Evolutionary conservation across 2,329 filamentous ascomycete genomes (phyloP).

Genomic region (Plectosphaerella sp.): DNA sequence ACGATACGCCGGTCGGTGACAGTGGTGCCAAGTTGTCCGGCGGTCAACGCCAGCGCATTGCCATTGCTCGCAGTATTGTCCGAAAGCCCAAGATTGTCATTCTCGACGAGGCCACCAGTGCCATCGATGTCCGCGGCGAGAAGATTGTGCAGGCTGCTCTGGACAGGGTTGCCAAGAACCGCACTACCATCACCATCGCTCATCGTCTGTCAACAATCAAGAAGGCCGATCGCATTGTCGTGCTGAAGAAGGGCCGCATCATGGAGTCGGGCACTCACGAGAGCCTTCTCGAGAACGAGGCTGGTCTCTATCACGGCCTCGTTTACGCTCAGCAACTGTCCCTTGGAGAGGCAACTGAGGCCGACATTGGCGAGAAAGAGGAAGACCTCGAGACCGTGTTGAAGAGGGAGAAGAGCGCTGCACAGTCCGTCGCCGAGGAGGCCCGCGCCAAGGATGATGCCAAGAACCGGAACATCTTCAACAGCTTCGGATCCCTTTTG

Average conservation of each 20-base stretch:
- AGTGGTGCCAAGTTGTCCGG: constrained; percentile 56
- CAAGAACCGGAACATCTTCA: constrained; percentile 38
- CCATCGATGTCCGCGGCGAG: constrained; percentile 32
- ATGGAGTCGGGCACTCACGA: constrained; percentile 30
- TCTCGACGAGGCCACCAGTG: constrained; percentile 58
- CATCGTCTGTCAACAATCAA: constrained; percentile 20
- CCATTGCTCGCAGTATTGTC: constrained; percentile 59
- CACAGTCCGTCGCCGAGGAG: constrained; percentile 26
- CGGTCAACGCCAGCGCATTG: constrained; percentile 58
- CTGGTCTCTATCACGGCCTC: constrained; percentile 62
- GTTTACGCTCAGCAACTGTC: constrained; percentile 60
- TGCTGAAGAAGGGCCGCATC: constrained; percentile 37
- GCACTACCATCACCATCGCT: constrained; percentile 18
- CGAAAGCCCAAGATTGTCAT: constrained; percentile 58
- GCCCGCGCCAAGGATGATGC: constrained; percentile 24
- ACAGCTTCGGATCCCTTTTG: constrained; percentile 52
- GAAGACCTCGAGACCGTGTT: constrained; percentile 35
- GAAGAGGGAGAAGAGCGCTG: constrained; percentile 40
- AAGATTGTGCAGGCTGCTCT: constrained; percentile 30
- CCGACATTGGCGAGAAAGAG: constrained; percentile 21
- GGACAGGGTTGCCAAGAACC: constrained; percentile 9
- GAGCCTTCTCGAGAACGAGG: constrained; percentile 51
- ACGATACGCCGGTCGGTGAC: constrained; percentile 54
- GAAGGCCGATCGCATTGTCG: constrained; percentile 29
- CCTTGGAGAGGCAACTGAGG: constrained; percentile 41